These are phyloP conservation scores for Aristolochia fimbriata DNA, from an alignment of 164 flowering plant genomes.

Conservation along the genomic window DNA sequence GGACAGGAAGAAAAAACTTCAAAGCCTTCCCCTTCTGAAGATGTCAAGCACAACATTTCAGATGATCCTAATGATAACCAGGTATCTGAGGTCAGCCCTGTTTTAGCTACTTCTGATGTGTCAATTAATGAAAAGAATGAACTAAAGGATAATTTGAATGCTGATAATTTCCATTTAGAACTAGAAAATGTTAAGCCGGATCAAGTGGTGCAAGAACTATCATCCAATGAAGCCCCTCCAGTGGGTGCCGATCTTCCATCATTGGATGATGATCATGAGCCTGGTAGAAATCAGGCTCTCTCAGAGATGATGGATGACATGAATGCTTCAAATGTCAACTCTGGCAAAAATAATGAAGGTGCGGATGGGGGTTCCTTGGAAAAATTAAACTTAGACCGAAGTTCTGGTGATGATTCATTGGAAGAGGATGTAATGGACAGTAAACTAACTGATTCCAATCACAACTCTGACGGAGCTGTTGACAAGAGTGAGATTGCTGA, in stretches of 20 bases:
- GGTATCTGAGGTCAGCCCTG: constrained; percentile 90
- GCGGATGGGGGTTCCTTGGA: constrained; percentile 49
- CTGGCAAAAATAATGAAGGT: constrained; percentile 38
- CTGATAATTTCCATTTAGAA: constrained; percentile 87
- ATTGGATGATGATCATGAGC: constrained; percentile 46
- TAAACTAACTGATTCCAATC: constrained; percentile 50
- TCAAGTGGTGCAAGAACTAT: constrained; percentile 66
- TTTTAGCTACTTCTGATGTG: constrained; percentile 81
- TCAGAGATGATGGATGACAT: constrained; percentile 19
- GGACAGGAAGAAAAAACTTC: constrained; percentile 21
- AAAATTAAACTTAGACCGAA: constrained; percentile 66
- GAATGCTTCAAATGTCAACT: constrained; percentile 28
- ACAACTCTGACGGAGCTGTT: constrained; percentile 27
- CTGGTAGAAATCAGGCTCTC: constrained; percentile 39
- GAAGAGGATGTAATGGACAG: constrained; percentile 70
- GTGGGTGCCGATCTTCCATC: constrained; percentile 54
- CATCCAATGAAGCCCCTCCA: constrained; percentile 46
- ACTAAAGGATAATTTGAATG: constrained; percentile 79
- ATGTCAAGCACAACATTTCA: constrained; percentile 23
- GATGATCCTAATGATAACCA: constrained; percentile 31
- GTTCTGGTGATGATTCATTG: constrained; percentile 84
- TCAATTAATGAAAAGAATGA: constrained; percentile 87
- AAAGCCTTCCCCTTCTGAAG: constrained; percentile 12
- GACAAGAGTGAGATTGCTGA: constrained; percentile 34
- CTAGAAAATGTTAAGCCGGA: constrained; percentile 59